Conservation (phyloP, 306 rosid species). For the Benincasa hispida region DNA sequence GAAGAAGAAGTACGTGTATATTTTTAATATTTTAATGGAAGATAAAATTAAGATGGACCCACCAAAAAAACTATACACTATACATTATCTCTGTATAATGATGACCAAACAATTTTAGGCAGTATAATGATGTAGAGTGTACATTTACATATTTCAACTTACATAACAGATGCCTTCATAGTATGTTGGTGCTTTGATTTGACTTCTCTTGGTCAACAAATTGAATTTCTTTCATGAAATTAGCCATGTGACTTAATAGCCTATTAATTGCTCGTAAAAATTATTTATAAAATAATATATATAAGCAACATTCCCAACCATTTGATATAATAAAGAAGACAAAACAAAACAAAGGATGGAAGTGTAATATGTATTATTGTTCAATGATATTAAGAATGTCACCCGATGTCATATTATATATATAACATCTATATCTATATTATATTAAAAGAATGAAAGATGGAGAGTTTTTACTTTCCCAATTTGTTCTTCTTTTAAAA, state of each 20-base stretch:
- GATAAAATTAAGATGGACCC: too few species aligned
- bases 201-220: not conserved
- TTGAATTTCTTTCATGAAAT: not conserved
- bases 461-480: too few species aligned
- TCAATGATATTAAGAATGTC: too few species aligned
- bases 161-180: not conserved
- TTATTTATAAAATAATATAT: not conserved
- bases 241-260: not conserved
- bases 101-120: not conserved
- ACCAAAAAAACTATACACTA: not conserved
- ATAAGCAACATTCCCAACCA: not conserved
- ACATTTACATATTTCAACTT: not conserved
- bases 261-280: not conserved
- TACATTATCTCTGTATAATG: not conserved
- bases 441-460: too few species aligned
- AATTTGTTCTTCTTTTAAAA: too few species aligned
- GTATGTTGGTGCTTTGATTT: not conserved
- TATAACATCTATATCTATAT: too few species aligned
- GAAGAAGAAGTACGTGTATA: too few species aligned
- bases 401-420: too few species aligned
- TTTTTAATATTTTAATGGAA: too few species aligned
- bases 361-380: too few species aligned
- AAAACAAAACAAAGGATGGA: too few species aligned
- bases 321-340: too few species aligned
- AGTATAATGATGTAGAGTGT: not conserved